Percentiles rank a stretch among this genome's conserved stretches.
phyloP scores from a whole-genome alignment of 805 yeast genomes.

The Suhomyces sp. region DNA sequence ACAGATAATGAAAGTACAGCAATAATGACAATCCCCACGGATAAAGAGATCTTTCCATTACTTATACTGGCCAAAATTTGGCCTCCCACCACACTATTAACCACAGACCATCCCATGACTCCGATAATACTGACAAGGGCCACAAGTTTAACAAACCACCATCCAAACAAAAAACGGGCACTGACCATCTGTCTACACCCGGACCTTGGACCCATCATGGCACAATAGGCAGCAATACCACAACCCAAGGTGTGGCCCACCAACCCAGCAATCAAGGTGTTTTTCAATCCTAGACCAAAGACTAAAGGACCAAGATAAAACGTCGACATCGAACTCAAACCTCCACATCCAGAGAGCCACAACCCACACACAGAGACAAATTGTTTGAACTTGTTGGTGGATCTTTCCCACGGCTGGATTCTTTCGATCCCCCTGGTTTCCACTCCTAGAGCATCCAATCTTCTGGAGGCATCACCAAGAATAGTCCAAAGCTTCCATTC shows the following conservation, averaged over 20 bases:
- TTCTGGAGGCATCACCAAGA: conserved; percentile 10
- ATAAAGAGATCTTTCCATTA: conserved; percentile 62
- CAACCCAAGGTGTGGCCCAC: conserved; percentile 70
- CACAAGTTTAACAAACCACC: conserved; percentile 79
- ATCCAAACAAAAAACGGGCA: conserved; percentile 77
- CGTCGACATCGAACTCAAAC: conserved; percentile 86
- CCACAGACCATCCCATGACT: conserved; percentile 90
- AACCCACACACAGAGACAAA: conserved; percentile 58
- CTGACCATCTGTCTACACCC: conserved; percentile 89
- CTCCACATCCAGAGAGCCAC: conserved; percentile 86
- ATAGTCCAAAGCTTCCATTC: conserved; percentile 4
- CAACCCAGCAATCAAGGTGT: conserved; percentile 61
- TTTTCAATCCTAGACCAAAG: conserved; percentile 66
- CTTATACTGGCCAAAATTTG: conserved; percentile 71
- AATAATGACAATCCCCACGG: conserved; percentile 73
- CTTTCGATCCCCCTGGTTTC: conserved; percentile 82
- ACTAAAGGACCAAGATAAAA: conserved; percentile 73
- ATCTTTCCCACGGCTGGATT: conserved; percentile 63
- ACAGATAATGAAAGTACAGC: conserved; percentile 62
- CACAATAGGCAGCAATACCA: conserved; percentile 74
- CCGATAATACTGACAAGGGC: conserved; percentile 72
- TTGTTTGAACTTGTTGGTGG: conserved; percentile 31
- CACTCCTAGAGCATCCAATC: conserved; percentile 55
- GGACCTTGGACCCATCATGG: conserved; percentile 86
- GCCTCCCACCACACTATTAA: conserved; percentile 87